Evolutionary conservation across 495 filamentous ascomycete species (phyloP), one percentile per base, ranked within the genome.

Genomic region (Hyaloscypha bicolor): DNA sequence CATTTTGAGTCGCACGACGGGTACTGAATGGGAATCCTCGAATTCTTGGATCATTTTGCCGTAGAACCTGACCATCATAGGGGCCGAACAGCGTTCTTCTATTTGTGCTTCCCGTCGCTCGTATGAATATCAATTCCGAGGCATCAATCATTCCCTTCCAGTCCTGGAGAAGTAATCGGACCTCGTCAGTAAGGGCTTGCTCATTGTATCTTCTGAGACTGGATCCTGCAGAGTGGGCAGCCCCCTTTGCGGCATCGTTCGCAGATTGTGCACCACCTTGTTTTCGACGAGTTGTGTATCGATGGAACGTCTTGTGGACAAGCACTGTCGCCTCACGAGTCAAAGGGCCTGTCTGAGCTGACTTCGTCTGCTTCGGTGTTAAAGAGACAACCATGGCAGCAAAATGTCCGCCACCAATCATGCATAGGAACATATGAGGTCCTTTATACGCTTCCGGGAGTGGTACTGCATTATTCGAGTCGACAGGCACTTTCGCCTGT

Each of bases 381-480:
- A 98, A 82, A 3, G 93, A 92, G 22, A 98, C 89, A 37, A 98
- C 81, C 93, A 98, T 97, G 25, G 91, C 96, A 0, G 95, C 95
- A 75, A 99, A 98, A 72, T 99, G 95, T 2, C 95, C 95, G 69
- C 95, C 95, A 9, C 95, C 95, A 63, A 98, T 96, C 95, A 99
- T 99, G 76, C 93, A 98, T 64, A 98, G 85, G 73, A 99, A 97
- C 31, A 96, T 86, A 71, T 97, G 94, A 6, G 92, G 91, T 32
- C 87, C 82, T 51, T 85, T 85, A 74, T 85, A 82, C 3, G 78
- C 76, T 11, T 79, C 71, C 0, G 84, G 81, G 5, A 83, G 68
- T 1, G 81, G 76, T 45, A 82, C 83, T 25, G 82, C 85, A 9
- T 84, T 82, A 42, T 80, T 80, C 48, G 64, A 31, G 45, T 69